Evolutionary conservation across 2,329 filamentous ascomycete genomes (phyloP).

Genomic region (Cyphellophora attinorum): DNA sequence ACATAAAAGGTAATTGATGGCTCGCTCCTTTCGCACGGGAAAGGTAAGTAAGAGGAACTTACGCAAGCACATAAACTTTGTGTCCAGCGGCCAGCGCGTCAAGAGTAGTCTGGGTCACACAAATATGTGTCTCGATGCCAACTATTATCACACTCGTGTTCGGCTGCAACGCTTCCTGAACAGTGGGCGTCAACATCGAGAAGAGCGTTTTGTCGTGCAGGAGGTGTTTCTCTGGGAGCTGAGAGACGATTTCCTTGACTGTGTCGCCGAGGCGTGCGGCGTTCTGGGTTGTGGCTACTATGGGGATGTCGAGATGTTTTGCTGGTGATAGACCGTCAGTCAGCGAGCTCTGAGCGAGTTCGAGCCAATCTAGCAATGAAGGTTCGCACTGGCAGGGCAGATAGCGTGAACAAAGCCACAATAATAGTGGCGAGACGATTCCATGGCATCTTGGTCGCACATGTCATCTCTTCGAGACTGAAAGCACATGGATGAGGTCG

Average conservation of each 20-base stretch:
- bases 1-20: too few relatives aligned
- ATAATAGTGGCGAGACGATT: too few relatives aligned
- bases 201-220: conserved; percentile 73
- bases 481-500: too few relatives aligned
- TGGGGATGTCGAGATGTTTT: conserved; percentile 60
- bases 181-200: conserved; percentile 65
- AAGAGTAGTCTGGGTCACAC: conserved; percentile 82
- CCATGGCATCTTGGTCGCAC: too few relatives aligned
- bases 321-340: too few relatives aligned
- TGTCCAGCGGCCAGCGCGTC: conserved; percentile 70
- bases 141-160: conserved; percentile 77
- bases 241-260: conserved; percentile 59
- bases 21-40: too few relatives aligned
- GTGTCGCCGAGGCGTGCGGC: conserved; percentile 68
- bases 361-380: too few relatives aligned
- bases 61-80: conserved; percentile 73
- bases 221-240: conserved; percentile 20
- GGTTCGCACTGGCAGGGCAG: too few relatives aligned
- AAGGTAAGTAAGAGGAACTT: too few relatives aligned
- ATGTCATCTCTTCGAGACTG: too few relatives aligned
- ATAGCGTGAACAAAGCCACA: too few relatives aligned
- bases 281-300: conserved; percentile 82
- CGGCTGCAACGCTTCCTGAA: conserved; percentile 32
- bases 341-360: too few relatives aligned
- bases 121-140: conserved; percentile 90